A percentile compares a stretch with the other conserved stretches of the same genome.
These are phyloP conservation scores for Aspergillus luchuensis DNA, from an alignment of 2,329 filamentous ascomycete genomes.

Conservation along the genomic window DNA sequence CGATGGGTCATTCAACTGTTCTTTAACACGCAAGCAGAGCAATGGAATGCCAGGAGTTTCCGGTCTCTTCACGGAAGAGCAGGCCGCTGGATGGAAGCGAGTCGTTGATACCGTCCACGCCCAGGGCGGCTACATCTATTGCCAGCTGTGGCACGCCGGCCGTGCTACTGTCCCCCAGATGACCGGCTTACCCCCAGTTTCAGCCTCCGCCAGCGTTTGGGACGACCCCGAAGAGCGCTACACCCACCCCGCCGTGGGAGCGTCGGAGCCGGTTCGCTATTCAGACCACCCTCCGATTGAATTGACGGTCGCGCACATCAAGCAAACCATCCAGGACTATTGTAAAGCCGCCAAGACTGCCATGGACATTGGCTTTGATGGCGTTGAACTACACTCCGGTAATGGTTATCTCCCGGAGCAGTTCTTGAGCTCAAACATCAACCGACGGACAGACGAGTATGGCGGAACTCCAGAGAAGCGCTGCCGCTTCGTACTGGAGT, in stretches of 20 bases:
- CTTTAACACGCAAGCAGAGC: slow-evolving; percentile 26
- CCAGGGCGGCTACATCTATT: slow-evolving; percentile 52
- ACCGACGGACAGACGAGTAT: slow-evolving; percentile 54
- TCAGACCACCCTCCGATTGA: slow-evolving; percentile 48
- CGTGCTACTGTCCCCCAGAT: slow-evolving; percentile 48
- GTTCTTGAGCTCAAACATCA: slow-evolving; percentile 54
- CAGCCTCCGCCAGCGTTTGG: slow-evolving; percentile 49
- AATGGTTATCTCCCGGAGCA: slow-evolving; percentile 58
- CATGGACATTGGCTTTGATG: slow-evolving; percentile 58
- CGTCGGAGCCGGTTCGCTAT: slow-evolving; percentile 41
- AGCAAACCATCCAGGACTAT: slow-evolving; percentile 48
- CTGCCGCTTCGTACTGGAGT: slow-evolving; percentile 59
- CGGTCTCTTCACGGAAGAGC: slow-evolving; percentile 39
- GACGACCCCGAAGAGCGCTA: slow-evolving; percentile 48
- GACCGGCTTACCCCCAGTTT: slow-evolving; percentile 42
- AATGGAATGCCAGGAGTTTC: slow-evolving; percentile 43
- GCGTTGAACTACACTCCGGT: slow-evolving; percentile 53
- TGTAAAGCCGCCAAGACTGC: slow-evolving; percentile 52
- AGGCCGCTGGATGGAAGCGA: slow-evolving; percentile 54
- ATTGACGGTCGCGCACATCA: slow-evolving; percentile 50
- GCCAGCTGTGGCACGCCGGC: slow-evolving; percentile 49
- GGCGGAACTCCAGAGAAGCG: slow-evolving; percentile 55
- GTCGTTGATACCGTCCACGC: slow-evolving; percentile 55
- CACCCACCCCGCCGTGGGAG: slow-evolving; percentile 42
- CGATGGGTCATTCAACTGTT: neutral